Percentiles rank a stretch among this genome's conserved stretches.
Conservation (phyloP, 768 basidiomycete species). For the Tephrocybe sp. region DNA sequence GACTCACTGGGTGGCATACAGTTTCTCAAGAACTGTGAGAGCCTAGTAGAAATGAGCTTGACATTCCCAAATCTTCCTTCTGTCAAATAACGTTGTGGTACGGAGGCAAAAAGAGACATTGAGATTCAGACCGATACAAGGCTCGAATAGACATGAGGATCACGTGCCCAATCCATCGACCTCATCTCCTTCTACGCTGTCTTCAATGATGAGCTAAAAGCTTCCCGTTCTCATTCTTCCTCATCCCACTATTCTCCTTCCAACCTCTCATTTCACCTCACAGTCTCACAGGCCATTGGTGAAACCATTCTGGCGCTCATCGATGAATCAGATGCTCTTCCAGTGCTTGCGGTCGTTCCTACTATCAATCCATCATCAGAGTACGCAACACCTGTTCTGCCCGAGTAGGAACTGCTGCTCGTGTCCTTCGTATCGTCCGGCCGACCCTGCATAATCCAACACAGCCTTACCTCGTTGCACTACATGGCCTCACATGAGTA, state of each 20-base stretch:
- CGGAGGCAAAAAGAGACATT: no score
- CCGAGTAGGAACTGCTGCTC: slow-evolving; percentile 66
- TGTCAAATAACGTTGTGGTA: no score
- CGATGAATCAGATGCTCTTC: slow-evolving; percentile 66
- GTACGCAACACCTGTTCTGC: slow-evolving; percentile 21
- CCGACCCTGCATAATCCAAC: slow-evolving; percentile 52
- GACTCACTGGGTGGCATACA: no score
- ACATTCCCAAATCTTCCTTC: no score
- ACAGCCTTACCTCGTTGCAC: slow-evolving; percentile 64
- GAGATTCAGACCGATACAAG: no score
- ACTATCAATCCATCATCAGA: slow-evolving; percentile 28
- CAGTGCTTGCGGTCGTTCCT: slow-evolving; percentile 68
- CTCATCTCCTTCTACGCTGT: slow-evolving; percentile 2
- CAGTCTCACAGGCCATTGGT: slow-evolving; percentile 58
- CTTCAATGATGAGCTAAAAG: slow-evolving; percentile 40
- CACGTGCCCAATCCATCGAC: no score
- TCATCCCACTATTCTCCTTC: slow-evolving; percentile 72
- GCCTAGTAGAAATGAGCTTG: no score
- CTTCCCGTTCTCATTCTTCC: slow-evolving; percentile 70
- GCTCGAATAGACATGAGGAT: no score
- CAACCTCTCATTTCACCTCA: slow-evolving; percentile 67
- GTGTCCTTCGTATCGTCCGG: slow-evolving; percentile 66
- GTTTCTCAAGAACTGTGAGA: no score
- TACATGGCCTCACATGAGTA: slow-evolving; percentile 71
- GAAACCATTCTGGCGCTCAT: slow-evolving; percentile 65